Percentiles rank a stretch among this genome's conserved stretches.
These are phyloP conservation scores for Persicaria maculosa DNA, from an alignment of 148 eudicot species.

Conservation along the genomic window DNA sequence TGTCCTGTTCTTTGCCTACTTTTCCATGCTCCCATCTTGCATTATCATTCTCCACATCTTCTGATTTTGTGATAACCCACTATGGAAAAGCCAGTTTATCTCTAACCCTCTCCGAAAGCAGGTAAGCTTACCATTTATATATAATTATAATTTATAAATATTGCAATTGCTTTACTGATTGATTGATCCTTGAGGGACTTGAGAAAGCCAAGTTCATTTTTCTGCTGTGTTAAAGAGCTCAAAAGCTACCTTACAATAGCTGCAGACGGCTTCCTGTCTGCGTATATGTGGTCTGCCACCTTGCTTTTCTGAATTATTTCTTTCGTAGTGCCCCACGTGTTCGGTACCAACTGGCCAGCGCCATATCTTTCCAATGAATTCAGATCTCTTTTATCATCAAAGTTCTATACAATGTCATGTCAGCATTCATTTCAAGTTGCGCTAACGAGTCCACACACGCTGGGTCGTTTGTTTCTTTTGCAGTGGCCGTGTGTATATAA, in stretches of 20 bases:
- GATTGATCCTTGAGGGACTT: background rate
- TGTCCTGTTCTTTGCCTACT: conserved; percentile 22
- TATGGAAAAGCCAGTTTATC: conserved; percentile 5
- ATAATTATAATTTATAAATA: background rate
- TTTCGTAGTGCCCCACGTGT: conserved; percentile 27
- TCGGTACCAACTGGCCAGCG: conserved; percentile 22
- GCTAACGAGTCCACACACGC: background rate
- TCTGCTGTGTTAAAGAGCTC: background rate
- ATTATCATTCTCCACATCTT: conserved; percentile 13
- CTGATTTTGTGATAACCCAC: conserved; percentile 9
- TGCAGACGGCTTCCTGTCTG: conserved; percentile 11
- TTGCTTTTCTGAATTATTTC: conserved; percentile 9
- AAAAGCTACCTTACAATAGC: conserved; percentile 9
- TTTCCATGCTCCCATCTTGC: conserved; percentile 14
- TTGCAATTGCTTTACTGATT: background rate
- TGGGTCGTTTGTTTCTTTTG: background rate
- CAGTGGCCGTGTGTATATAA: conserved; percentile 16
- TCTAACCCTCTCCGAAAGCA: conserved; percentile 5
- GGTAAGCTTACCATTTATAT: background rate
- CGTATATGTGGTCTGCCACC: conserved; percentile 24
- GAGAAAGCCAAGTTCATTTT: background rate
- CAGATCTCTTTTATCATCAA: conserved; percentile 8
- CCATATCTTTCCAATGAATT: conserved; percentile 20
- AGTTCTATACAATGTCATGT: background rate
- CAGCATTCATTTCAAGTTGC: background rate